A percentile compares a stretch with the other conserved stretches of the same genome.
phyloP scores from a whole-genome alignment of 768 basidiomycete species.

The Rhizopogon vinicolor region DNA sequence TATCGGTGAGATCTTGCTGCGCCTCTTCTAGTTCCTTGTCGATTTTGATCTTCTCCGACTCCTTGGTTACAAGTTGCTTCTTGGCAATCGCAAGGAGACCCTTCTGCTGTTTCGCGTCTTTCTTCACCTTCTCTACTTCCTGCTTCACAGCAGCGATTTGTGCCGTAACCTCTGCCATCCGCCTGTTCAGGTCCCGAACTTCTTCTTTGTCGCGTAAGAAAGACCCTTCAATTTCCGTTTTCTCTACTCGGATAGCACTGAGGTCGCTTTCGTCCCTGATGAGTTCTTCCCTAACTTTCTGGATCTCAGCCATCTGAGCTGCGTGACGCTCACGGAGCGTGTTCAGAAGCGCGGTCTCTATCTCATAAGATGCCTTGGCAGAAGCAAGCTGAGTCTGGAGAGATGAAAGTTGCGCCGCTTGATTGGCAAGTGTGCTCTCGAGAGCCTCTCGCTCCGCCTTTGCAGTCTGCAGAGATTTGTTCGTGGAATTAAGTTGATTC shows the following conservation, averaged over 20 bases:
- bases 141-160: constrained; percentile 66
- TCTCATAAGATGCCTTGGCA: constrained; percentile 82
- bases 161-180: constrained; percentile 75
- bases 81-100: constrained; percentile 91
- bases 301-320: constrained; percentile 66
- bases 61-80: constrained; percentile 87
- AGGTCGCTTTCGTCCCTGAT: constrained; percentile 92
- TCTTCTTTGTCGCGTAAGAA: constrained; percentile 94
- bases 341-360: constrained; percentile 67
- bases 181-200: constrained; percentile 75
- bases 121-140: constrained; percentile 84
- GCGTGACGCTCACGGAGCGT: constrained; percentile 65
- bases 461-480: constrained; percentile 59
- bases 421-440: constrained; percentile 60
- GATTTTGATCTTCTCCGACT: constrained; percentile 65
- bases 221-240: constrained; percentile 83
- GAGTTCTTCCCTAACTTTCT: constrained; percentile 68
- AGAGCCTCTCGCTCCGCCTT: constrained; percentile 61
- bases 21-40: constrained; percentile 73
- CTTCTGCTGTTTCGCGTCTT: constrained; percentile 95
- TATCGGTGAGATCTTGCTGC: constrained; percentile 43
- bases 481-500: constrained; percentile 82
- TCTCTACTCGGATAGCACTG: constrained; percentile 83
- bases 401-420: constrained; percentile 70
- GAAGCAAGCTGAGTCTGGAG: constrained; percentile 80